Base-by-base conservation (phyloP, 768 basidiomycete species). In the Boletus huronensis region DNA sequence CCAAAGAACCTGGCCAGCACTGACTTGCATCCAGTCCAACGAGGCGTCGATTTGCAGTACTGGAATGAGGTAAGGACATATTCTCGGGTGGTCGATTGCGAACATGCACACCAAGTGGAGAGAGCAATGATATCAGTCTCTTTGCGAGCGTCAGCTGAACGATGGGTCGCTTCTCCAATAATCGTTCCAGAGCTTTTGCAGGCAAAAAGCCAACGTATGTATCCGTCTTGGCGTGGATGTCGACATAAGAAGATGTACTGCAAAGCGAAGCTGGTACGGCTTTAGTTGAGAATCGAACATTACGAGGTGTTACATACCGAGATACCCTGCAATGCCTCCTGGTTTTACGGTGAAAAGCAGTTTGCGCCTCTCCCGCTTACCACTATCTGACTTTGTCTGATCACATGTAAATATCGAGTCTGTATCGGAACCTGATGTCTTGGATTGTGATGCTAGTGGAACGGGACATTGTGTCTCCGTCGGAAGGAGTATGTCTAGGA, bases 181-280 rank as follows among this genome's bases (percentile, higher is more conserved):
- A 78, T 23, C 90, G 79, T 65, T 98, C 93, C 52, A 99, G 74
- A 6, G 96, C 88, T 65, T 87, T 81, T 3, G 90, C 84, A 1
- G 97, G 91, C 28, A 99, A 71, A 70, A 96, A 96, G 0, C 97
- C 97, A 58, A 98, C 97, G 64, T 96, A 99, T n/a, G 88, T 89
- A 66, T 99, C 96, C 0, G 95, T 98, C 75, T 98, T 98, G 5
- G 97, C 94, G 59, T 80, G 87, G 68, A 99, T 97, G 68, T 96
- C 93, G 41, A 98, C 95, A 66, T 98, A 99, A 3, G 93, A 96
- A 6, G 93, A 86, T 26, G 89, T 93, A 50, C 87, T 88, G 61
- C 91, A 93, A 4, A 98, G 79, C 0, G 94, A 93, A 17, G 95
- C 91, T 93, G 21, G 38, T 43, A 13, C 14, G 26, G 7, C 38